Base-by-base conservation (phyloP, 768 basidiomycete genomes). In the Suillus americanus region DNA sequence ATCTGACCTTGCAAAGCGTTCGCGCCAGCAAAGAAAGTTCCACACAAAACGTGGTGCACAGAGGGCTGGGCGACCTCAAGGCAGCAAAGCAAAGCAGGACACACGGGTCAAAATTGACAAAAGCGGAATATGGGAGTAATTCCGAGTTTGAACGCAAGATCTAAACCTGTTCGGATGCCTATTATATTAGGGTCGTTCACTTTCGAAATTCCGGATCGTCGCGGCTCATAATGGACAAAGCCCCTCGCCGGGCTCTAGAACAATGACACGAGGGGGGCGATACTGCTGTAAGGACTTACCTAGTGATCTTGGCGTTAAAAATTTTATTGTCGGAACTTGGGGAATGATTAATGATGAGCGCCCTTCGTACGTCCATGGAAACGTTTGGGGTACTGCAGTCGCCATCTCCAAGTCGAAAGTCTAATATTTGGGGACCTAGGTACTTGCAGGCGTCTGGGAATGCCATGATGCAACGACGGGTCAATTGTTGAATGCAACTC, bases 1-100 rank as follows among this genome's bases (percentile, higher is more conserved):
- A 5, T 78, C 82, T 13, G 87, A 94, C 68, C 77, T 92, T 23
- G 76, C 81, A 3, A 88, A 86, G 71, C 87, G 86, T 3, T 82
- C 85, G 23, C 84, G 84, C 64, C 83, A 91, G 69, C 83, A 90
- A 71, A 82, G 84, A 64, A 92, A 92, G 73, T 85, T 91, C 73
- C 94, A 96, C 78, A 87, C 91, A 1, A 92, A 89, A 75, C 85
- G 88, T 66, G 82, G 84, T 8, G 81, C 81, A 3, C 83, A 85
- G 62, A 81, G 86, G 62, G 85, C 82, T 35, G 91, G 91, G 30
- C 80, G 92, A 45, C 80, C 87, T 28, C 87, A 88, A 68, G 94
- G 94, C 25, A 94, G 91, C 73, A 96, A 96, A 74, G 89, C 89
- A 62, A 96, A 94, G 78, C 87, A 88, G 71, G 91, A 94, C 70